Conservation (phyloP, 331 rosid species). For the Rhamnella rubrinervis region DNA sequence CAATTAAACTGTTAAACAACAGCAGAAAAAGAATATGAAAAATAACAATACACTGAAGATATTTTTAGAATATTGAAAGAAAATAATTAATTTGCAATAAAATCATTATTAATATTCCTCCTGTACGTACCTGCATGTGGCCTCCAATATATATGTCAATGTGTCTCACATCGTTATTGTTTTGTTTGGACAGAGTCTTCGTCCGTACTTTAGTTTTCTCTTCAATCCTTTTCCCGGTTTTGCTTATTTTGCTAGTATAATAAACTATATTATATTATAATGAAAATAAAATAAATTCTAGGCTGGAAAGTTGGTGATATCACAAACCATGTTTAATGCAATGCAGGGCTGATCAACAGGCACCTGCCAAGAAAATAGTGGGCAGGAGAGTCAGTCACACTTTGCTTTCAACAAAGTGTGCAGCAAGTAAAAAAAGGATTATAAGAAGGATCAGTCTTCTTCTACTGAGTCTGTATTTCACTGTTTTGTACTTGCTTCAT, state of each 20-base stretch:
- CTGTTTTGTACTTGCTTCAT: not conserved
- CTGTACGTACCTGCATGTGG: not conserved
- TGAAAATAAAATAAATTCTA: not conserved
- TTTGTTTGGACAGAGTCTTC: too few relatives aligned
- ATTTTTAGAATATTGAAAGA: too few relatives aligned
- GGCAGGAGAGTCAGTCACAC: not conserved
- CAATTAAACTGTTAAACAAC: too few relatives aligned
- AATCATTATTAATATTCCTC: not conserved
- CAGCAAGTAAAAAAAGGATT: not conserved
- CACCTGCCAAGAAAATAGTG: conserved; percentile 40
- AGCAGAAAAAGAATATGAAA: too few relatives aligned
- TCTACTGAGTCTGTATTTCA: too few relatives aligned
- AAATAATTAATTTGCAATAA: too few relatives aligned
- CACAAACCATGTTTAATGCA: conserved; percentile 68
- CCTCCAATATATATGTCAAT: too few relatives aligned
- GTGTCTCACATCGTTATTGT: too few relatives aligned
- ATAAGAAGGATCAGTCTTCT: too few relatives aligned
- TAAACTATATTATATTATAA: not conserved
- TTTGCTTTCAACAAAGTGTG: not conserved
- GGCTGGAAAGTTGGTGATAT: conserved; percentile 63
- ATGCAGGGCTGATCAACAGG: conserved; percentile 83
- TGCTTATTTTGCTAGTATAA: not conserved
- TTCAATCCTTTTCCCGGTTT: not conserved
- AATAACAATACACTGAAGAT: too few relatives aligned
- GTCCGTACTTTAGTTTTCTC: not conserved